Base-by-base conservation (phyloP, 495 filamentous ascomycete genomes). In the Elasticomyces elasticus region DNA sequence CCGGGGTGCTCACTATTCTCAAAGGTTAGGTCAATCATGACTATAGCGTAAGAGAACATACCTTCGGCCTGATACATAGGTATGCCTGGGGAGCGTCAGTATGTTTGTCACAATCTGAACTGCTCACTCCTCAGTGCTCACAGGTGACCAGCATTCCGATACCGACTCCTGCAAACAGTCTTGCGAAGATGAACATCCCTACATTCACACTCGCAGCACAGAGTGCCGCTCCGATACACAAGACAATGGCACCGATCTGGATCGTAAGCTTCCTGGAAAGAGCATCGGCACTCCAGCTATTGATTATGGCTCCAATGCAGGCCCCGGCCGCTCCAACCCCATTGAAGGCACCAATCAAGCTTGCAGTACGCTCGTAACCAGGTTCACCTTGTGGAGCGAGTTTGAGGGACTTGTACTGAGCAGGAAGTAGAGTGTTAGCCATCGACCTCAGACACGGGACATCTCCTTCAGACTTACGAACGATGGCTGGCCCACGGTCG, bases 401-500 rank as follows among this genome's bases (percentile, higher is more conserved):
- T 20, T 67, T 55, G 55, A 77, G 70, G 61, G 72, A 73, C 11
- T 52, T 59, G 61, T 74, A 78, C n/a, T n/a, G n/a, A n/a, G n/a
- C n/a, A n/a, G n/a, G n/a, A n/a, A n/a, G n/a, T n/a, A n/a, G n/a
- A n/a, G n/a, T n/a, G n/a, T n/a, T n/a, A n/a, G n/a, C n/a, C n/a
- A n/a, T n/a, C n/a, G n/a, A n/a, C n/a, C n/a, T n/a, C n/a, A n/a
- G n/a, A n/a, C n/a, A n/a, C n/a, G n/a, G n/a, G n/a, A n/a, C n/a
- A n/a, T n/a, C n/a, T n/a, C n/a, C n/a, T n/a, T n/a, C n/a, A n/a
- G n/a, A n/a, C n/a, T n/a, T n/a, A n/a, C n/a, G 68, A 74, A 77
- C 54, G 69, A 69, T 5, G 74, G 74, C 52, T 77, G 76, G 22
- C 76, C 76, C 51, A 79, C 71, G 0, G 75, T 77, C 40, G 74